Base-by-base conservation (phyloP, 441 rosid genomes). In the Jatropha multifida region DNA sequence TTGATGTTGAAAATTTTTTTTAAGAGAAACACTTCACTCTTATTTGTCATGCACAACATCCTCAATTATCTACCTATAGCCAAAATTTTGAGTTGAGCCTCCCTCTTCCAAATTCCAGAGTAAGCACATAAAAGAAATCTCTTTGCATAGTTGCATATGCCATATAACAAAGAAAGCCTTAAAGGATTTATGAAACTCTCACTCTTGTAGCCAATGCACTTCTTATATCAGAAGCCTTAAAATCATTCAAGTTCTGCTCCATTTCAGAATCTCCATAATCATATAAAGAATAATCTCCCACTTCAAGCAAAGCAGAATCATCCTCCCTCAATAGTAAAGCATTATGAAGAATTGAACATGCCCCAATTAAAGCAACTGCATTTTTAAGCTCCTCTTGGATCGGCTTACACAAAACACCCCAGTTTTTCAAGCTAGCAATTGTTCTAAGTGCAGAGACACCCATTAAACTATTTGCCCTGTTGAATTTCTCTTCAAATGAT, bases 281-380 rank as follows among this genome's bases (percentile, higher is more conserved):
- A 18, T 67, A 77, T 56, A 58, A 68, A 14, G 78, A 78, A 70
- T 64, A 79, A 71, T 83, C 87, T 46, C 72, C 85, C 15, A 66
- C 67, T 61, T 82, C 85, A 56, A 75, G 59, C 76, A 88, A 80
- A 40, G 89, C 88, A 69, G 91, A 87, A 74, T 81, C 85, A 72
- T 87, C 94, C 74, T 85, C 92, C 73, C 91, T 85, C 87, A 87
- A 85, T 3, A 90, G 77, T 78, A 88, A 74, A 26, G 81, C 91
- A 76, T 90, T 88, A 66, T 88, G 92, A 67, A 90, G 87, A 77
- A 90, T 90, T 0, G 94, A 85, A 72, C 92, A 88, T 0, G 91
- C 92, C 1, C 88, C 91, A 2, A 86, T 82, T 10, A 83, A 78
- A 65, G 87, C 92, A 68, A 90, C 91, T 0, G 85, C 85, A n/a